Evolutionary conservation across 345 rosid species (phyloP), one percentile per base, ranked within the genome.

Genomic region (Lepidium africanum): DNA sequence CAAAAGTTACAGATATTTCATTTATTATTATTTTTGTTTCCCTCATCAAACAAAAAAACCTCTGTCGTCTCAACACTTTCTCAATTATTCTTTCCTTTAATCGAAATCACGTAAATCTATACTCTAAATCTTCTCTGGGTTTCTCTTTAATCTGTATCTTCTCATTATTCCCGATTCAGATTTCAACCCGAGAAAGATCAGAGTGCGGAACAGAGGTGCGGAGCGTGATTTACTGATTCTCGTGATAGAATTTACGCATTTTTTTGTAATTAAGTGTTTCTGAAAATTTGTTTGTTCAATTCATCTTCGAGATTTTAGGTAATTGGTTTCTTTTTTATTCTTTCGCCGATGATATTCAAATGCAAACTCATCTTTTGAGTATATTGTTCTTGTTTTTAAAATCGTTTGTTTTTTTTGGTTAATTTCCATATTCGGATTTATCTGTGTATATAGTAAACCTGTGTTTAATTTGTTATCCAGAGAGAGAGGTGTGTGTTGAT

Each of bases 11-110:
- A 36, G 32, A 38, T 8, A 30, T 30, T 30, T 30, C 7, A 30
- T 45, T 33, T 32, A 12, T 62, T 7, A 12, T n/a, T 49, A 51
- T 27, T 40, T 16, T 54, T 56, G 21, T 72, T 55, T 60, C 65
- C 68, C 21, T 66, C 72, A 71, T 43, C 69, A 67, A 67, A 59
- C 39, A 27, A 51, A 52, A 46, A 63, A 55, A 51, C 59, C 55
- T 60, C 41, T 59, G 45, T 64, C 46, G 55, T 57, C 47, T 32
- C 35, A 59, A 37, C 33, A 49, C 32, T 55, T 48, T 36, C 47
- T 45, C 59, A 36, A 30, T 62, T 25, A 61, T 46, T 40, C 45
- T 11, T 59, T 64, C 10, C 11, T 49, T 50, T 43, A 9, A 25
- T 45, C 41, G 62, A 39, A 27, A 57, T 55, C n/a, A 46, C 35